phyloP scores from a whole-genome alignment of 441 rosid species.

The Erysimum pusillum region DNA sequence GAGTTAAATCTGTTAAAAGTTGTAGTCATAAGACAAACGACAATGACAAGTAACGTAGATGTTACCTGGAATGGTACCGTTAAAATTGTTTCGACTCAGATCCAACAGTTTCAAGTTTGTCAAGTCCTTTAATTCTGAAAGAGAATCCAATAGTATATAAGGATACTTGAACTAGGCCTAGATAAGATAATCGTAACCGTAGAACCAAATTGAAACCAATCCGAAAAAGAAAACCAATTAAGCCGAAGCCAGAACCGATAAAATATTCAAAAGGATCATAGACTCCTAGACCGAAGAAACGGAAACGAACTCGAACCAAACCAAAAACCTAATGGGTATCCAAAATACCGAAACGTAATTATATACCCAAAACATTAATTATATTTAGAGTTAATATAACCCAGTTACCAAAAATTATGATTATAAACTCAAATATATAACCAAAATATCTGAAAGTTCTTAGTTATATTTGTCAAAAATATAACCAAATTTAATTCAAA shows the following conservation, averaged over 20 bases:
- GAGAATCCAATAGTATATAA: background rate
- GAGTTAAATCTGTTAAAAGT: background rate
- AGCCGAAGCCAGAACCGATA: no score
- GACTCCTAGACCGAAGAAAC: background rate
- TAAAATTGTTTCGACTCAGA: background rate
- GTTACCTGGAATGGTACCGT: conserved; percentile 1
- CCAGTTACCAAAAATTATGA: no score
- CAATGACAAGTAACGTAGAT: background rate
- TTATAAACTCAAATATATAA: background rate
- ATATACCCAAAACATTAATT: background rate
- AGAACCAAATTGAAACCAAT: no score
- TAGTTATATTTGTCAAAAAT: no score
- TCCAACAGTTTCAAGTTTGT: conserved; percentile 22
- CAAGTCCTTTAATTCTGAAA: conserved; percentile 28
- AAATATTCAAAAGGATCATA: no score
- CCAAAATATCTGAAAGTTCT: no score
- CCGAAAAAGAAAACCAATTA: no score
- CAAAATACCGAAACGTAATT: no score
- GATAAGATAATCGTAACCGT: no score
- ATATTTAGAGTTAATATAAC: no score
- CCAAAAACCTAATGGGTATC: accelerated
- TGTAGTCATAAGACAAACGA: background rate
- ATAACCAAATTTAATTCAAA: no score
- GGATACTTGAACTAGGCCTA: no score
- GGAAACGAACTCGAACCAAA: background rate